Base-by-base conservation (phyloP, 345 rosid species). In the Citropsis articulata region DNA sequence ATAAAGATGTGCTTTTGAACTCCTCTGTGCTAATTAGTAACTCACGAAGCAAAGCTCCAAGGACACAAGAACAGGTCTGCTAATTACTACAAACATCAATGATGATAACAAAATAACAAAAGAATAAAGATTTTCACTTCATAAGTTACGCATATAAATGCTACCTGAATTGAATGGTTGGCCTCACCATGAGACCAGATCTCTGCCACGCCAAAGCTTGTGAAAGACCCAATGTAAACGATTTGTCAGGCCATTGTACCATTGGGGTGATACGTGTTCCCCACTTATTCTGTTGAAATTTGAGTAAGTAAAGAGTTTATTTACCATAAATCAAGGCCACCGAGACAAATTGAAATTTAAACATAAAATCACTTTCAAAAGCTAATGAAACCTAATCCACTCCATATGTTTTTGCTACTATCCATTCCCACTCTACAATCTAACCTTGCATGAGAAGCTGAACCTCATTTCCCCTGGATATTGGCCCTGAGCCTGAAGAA, bases 391-490 rank as follows among this genome's bases (percentile, higher is more conserved):
- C 57, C 28, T 9, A 75, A 74, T 72, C 16, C 24, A n/a, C 35
- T 2, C 64, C 6, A 31, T 45, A 12, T 45, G 50, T 60, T 6
- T 56, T 36, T 42, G 33, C 27, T 38, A 53, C 13, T 18, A 1
- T n/a, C 69, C 33, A 9, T 74, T 64, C 42, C 50, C 10, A 69
- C 22, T 73, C 57, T 65, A n/a, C 19, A 30, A 69, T 73, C 74
- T 78, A 50, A 95, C 99, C 97, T 93, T 95, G 81, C 84, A 85
- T 71, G 98, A 92, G 84, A 84, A 95, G 87, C 99, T 95, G 78
- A 87, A 89, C 82, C 93, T 90, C 99, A 95, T 95, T 86, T 93
- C 99, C 14, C 99, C 99, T 10, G 99, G 99, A 89, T 91, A 92
- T 88, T 91, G 97, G 79, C 99, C 99, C 80, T 95, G 93, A 2